Evolutionary conservation across 768 basidiomycete species (phyloP), one percentile per base, ranked within the genome.

Genomic region (Ephemerocybe angulata): DNA sequence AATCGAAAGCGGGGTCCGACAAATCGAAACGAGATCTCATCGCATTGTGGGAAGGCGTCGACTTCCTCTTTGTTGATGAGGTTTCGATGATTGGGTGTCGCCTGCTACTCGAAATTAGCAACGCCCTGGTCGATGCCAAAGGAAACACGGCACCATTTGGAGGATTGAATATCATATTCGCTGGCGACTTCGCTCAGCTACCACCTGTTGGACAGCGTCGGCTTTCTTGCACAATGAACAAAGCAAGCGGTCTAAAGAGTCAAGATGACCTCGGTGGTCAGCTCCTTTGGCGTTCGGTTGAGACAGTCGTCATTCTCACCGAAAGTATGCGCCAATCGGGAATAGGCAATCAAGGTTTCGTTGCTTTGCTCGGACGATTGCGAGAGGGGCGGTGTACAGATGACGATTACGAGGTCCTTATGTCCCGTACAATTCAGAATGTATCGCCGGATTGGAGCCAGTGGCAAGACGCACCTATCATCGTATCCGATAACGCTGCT

Each of bases 161-260:
- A 3, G 72, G 74, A 0, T 62, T 77, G 0, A 77, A 72, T 42
- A 55, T 77, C 1, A 72, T 78, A 1, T 74, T 75, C 52, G 72
- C 73, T 0, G 75, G 77, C 1, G 75, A 79, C 52, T 77, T 79
- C 55, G 65, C 67, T 1, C 77, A 79, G 47, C 54, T 75, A 3
- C 69, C 74, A 0, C 76, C 76, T 11, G 66, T 79, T 0, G 57
- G 60, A 0, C 58, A 70, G 4, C 64, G 40, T 0, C 52, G 61
- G 1, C 49, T 77, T 8, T 70, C 61, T 33, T 46, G 3, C 5
- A 2, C 12, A 3, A 28, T 47, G 22, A 28, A 47, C 25, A 19
- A 25, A 12, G 4, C 24, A 2, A 17, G 15, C 25, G 4, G 19
- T 29, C 25, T 8, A 3, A 3, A 29, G 7, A 19, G 25, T 13